phyloP scores from a whole-genome alignment of 2,329 filamentous ascomycete genomes.

The Fusarium gaditjirri region DNA sequence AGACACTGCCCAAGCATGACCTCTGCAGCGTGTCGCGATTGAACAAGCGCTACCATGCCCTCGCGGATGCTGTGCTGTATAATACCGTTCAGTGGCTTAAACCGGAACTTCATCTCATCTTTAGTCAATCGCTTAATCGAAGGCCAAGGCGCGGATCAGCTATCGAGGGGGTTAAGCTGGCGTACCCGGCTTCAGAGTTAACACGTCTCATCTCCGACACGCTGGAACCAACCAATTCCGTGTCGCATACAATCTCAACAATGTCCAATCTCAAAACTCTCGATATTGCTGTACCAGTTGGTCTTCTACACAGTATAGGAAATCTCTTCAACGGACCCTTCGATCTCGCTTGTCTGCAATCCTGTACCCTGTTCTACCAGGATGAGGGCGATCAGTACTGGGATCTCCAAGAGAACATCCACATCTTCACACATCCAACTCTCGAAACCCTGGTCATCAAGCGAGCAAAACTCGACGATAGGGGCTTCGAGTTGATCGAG shows the following conservation, averaged over 20 bases:
- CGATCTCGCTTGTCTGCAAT: constrained; percentile 59
- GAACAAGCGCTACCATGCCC: constrained; percentile 54
- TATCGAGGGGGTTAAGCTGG: constrained; percentile 58
- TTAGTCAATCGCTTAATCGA: constrained; percentile 58
- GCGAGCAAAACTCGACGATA: constrained; percentile 58
- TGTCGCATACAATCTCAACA: constrained; percentile 59
- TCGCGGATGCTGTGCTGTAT: constrained; percentile 60
- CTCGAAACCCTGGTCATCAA: constrained; percentile 58
- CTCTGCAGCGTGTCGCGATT: constrained; percentile 57
- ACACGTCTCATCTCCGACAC: constrained; percentile 54
- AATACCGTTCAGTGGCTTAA: constrained; percentile 58
- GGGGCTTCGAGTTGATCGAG: constrained; percentile 60
- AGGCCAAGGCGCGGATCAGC: constrained; percentile 59
- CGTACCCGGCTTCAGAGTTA: constrained; percentile 57
- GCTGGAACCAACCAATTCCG: constrained; percentile 53
- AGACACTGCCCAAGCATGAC: constrained; percentile 52
- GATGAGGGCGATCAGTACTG: constrained; percentile 57
- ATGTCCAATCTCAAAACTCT: constrained; percentile 62
- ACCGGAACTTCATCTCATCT: constrained; percentile 59
- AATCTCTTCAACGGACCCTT: constrained; percentile 62
- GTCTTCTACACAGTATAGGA: constrained; percentile 58
- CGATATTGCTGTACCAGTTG: constrained; percentile 57
- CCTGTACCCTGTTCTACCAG: constrained; percentile 61
- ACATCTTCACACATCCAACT: constrained; percentile 62
- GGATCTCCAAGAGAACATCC: constrained; percentile 63